A percentile compares a stretch with the other conserved stretches of the same genome.
phyloP scores from a whole-genome alignment of 805 yeast genomes.

The Metschnikowia matae region DNA sequence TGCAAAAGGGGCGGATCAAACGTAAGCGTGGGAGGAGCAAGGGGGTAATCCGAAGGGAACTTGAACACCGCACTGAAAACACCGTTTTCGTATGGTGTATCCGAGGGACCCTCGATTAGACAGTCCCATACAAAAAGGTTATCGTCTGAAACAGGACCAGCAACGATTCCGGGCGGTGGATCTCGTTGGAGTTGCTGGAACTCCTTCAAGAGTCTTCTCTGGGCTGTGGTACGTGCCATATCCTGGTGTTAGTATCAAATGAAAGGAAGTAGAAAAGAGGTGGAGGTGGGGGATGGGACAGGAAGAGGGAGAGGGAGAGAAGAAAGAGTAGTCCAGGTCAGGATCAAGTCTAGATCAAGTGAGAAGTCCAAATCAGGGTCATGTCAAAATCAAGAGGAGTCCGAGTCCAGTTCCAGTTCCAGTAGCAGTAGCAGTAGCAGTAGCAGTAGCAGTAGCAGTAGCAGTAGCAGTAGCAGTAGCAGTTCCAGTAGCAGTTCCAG shows the following conservation, averaged over 20 bases:
- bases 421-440: too few species aligned
- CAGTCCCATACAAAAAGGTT: constrained; percentile 82
- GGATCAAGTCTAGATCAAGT: too few species aligned
- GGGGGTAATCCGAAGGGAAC: constrained; percentile 78
- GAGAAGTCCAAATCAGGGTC: too few species aligned
- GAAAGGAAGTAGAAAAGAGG: too few species aligned
- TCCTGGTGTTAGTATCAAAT: neutral
- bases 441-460: too few species aligned
- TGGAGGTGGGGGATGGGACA: too few species aligned
- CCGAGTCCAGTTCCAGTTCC: too few species aligned
- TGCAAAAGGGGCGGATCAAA: constrained; percentile 83
- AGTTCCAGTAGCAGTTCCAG: too few species aligned
- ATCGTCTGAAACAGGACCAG: constrained; percentile 80
- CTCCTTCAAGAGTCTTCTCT: constrained; percentile 80
- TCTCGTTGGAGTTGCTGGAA: constrained; percentile 80
- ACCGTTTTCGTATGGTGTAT: constrained; percentile 82
- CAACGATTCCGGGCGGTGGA: constrained; percentile 92
- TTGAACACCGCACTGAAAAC: constrained; percentile 72
- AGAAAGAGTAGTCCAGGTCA: too few species aligned
- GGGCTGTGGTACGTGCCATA: constrained; percentile 55
- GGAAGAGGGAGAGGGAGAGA: too few species aligned
- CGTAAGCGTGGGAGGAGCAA: constrained; percentile 72
- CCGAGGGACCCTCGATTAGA: constrained; percentile 76
- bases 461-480: too few species aligned
- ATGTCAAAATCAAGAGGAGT: too few species aligned